Conservation (phyloP, 208 protist species). For the Blechomonas ayalai region DNA sequence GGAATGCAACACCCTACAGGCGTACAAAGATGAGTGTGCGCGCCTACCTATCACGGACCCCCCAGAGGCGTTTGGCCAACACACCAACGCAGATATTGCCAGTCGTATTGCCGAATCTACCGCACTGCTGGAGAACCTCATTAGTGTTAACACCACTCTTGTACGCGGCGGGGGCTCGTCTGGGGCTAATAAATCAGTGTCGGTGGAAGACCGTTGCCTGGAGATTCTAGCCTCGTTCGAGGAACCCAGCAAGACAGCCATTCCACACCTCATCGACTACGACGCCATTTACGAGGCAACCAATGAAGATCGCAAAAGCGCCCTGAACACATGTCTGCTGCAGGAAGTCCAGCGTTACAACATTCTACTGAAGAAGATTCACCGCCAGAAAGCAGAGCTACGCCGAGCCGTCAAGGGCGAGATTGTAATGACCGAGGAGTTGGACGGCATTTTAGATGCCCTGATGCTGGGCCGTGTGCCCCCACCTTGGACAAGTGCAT, state of each 20-base stretch:
- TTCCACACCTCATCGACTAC: conserved; percentile 84
- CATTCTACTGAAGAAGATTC: conserved; percentile 88
- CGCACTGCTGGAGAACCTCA: conserved; percentile 91
- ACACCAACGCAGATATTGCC: conserved; percentile 97
- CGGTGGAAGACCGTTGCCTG: conserved; percentile 80
- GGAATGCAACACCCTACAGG: conserved; percentile 87
- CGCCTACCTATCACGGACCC: conserved; percentile 92
- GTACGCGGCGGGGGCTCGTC: conserved; percentile 50
- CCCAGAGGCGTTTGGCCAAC: conserved; percentile 97
- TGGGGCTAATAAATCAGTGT: conserved; percentile 16
- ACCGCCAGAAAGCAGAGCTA: conserved; percentile 88
- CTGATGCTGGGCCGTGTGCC: conserved; percentile 92
- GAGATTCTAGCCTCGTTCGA: conserved; percentile 85
- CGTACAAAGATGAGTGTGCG: conserved; percentile 92
- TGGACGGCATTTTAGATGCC: conserved; percentile 92
- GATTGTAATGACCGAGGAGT: conserved; percentile 95
- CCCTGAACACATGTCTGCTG: conserved; percentile 95
- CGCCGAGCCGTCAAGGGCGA: conserved; percentile 95
- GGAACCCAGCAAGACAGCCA: conserved; percentile 72
- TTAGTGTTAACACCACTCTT: conserved; percentile 79
- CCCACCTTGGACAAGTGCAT: conserved; percentile 91
- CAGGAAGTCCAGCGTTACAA: conserved; percentile 98
- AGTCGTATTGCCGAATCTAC: conserved; percentile 93
- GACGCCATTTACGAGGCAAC: conserved; percentile 86
- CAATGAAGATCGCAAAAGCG: conserved; percentile 82